Evolutionary conservation across 208 protist genomes (phyloP), one percentile per base, ranked within the genome.

Genomic region (Wallacemonas sp.): DNA sequence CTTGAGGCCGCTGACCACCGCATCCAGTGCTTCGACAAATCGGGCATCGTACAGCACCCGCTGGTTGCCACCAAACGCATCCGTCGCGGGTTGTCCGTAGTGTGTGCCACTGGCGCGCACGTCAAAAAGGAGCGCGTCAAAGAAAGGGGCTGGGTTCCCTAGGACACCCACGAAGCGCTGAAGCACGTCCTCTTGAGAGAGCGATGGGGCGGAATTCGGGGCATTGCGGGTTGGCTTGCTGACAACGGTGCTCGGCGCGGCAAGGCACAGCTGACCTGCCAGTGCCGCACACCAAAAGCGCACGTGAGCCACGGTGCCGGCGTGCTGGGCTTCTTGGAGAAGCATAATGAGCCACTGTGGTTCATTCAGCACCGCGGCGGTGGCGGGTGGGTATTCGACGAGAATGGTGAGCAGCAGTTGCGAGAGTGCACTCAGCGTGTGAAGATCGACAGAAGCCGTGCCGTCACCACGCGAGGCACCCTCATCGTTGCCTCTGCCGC

Each of bases 41-140:
- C 17, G 36, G 19, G 58, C 73, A 62, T 94, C 85, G 66, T 91
- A 94, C 21, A 86, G 44, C 9, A 59, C 78, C 5, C 79, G 79
- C 1, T 71, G 36, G 38, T 75, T 71, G 14, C 72, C 53, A 21
- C 67, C 59, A 28, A 92, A 83, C 19, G 77, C 85, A 45, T 71
- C 75, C 17, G 65, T 63, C 30, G 77, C 71, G 30, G 89, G 90
- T 24, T 86, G 71, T 42, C 62, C 71, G 78, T 82, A 93, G 33
- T 77, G 75, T 39, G 75, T 60, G 15, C 68, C 88, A 60, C 79
- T 84, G 17, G 75, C 82, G 41, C 77, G 68, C 24, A 86, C 77
- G 51, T 95, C 90, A 30, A 91, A 88, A n/a, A 91, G 62, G 36
- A 91, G 54, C 58, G 70, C 86, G 59, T 91, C 84, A 44, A 95